Evolutionary conservation across 192 early-diverging fungal species (phyloP).

Genomic region (Funneliformis geosporum): DNA sequence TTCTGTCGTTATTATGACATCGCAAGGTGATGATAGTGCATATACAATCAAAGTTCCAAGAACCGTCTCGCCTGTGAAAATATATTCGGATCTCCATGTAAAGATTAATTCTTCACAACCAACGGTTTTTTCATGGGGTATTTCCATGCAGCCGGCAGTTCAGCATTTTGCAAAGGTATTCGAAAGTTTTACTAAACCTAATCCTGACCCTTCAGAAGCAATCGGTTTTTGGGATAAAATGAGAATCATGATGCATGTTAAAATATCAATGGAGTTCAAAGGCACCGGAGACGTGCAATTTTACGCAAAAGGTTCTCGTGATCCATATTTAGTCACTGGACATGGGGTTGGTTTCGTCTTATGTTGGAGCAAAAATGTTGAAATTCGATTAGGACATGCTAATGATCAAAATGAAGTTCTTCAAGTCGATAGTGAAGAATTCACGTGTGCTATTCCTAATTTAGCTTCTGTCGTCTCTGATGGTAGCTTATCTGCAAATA

Average conservation of each 20-base stretch:
- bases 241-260: slow-evolving; percentile 46
- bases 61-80: slow-evolving; percentile 41
- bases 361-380: slow-evolving; percentile 41
- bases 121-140: slow-evolving; percentile 37
- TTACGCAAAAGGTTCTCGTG: slow-evolving; percentile 42
- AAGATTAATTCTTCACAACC: slow-evolving; percentile 32
- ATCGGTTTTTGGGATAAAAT: slow-evolving; percentile 53
- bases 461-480: slow-evolving; percentile 35
- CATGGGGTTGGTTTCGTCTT: slow-evolving; percentile 42
- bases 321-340: slow-evolving; percentile 45
- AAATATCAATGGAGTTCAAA: slow-evolving; percentile 38
- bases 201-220: slow-evolving; percentile 43
- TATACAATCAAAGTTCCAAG: slow-evolving; percentile 38
- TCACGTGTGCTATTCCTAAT: slow-evolving; percentile 47
- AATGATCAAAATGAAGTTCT: slow-evolving; percentile 47
- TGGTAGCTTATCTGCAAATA: slow-evolving; percentile 21
- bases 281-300: slow-evolving; percentile 41
- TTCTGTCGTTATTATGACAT: slow-evolving; percentile 23
- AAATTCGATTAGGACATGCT: slow-evolving; percentile 38
- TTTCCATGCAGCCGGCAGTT: slow-evolving; percentile 46
- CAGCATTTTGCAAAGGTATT: slow-evolving; percentile 39
- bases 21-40: neutral
- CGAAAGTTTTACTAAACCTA: slow-evolving; percentile 44
- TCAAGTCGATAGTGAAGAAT: slow-evolving; percentile 46
- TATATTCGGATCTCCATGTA: slow-evolving; percentile 47